These are phyloP conservation scores for Fusarium agapanthi DNA, from an alignment of 2,329 filamentous ascomycete species.

Conservation along the genomic window DNA sequence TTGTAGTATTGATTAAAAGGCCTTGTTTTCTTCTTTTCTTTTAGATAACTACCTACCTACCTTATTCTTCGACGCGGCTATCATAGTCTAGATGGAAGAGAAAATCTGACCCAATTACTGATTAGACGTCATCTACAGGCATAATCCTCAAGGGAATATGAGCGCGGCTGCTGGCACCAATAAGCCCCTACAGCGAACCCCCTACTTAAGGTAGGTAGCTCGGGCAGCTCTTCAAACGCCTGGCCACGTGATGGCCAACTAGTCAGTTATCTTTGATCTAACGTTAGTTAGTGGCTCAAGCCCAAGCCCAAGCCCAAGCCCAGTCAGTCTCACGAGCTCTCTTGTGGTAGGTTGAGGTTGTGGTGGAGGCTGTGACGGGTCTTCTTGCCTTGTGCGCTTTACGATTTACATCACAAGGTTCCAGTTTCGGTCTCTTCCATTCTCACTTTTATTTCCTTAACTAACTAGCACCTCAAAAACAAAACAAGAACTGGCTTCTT, in stretches of 20 bases:
- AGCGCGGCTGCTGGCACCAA: slow-evolving; percentile 31
- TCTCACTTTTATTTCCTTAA: neutral
- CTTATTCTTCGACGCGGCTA: slow-evolving; percentile 1
- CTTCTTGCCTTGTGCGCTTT: slow-evolving; percentile 31
- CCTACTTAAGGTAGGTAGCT: neutral
- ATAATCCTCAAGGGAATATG: slow-evolving; percentile 2
- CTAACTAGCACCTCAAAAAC: slow-evolving; percentile 1
- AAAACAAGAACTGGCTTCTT: neutral
- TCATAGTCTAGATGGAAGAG: neutral
- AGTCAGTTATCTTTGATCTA: slow-evolving; percentile 5
- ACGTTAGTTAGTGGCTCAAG: slow-evolving; percentile 12
- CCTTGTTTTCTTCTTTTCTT: neutral
- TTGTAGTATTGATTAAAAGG: neutral
- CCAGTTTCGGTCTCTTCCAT: slow-evolving; percentile 14
- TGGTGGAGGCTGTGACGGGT: slow-evolving; percentile 24
- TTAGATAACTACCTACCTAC: neutral
- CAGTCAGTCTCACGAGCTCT: slow-evolving; percentile 22
- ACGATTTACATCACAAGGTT: slow-evolving; percentile 36
- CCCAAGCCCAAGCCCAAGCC: neutral
- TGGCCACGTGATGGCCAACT: slow-evolving; percentile 35
- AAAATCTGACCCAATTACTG: neutral
- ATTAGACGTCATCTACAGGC: slow-evolving; percentile 29
- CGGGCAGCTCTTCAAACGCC: slow-evolving; percentile 20
- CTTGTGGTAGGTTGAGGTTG: slow-evolving; percentile 21
- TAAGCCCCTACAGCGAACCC: neutral